A percentile compares a stretch with the other conserved stretches of the same genome.
Conservation (phyloP, 2,329 filamentous ascomycete species). For the Daldinia eschscholtzii region DNA sequence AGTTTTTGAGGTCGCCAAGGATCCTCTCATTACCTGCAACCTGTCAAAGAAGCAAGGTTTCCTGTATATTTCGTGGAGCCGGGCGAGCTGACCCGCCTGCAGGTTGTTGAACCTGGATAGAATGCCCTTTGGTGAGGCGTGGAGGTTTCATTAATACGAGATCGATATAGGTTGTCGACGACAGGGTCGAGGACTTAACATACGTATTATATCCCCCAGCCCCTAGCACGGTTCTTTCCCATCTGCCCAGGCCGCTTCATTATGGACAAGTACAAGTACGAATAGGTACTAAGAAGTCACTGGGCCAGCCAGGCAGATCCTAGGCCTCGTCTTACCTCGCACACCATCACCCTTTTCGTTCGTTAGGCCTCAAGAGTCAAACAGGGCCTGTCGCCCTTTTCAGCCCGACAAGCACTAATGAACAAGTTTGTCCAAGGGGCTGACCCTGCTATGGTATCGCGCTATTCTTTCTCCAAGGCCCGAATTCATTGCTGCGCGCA, state of each 20-base stretch:
- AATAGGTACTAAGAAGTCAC: neutral
- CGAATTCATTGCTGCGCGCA: slow-evolving; percentile 13
- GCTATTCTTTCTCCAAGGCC: neutral
- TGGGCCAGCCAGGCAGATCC: slow-evolving; percentile 16
- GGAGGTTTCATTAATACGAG: slow-evolving; percentile 40
- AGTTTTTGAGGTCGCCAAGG: slow-evolving; percentile 31
- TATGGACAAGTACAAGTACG: slow-evolving; percentile 26
- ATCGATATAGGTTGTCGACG: slow-evolving; percentile 43
- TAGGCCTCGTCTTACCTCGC: slow-evolving; percentile 29
- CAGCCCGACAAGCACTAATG: slow-evolving; percentile 35
- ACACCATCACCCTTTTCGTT: slow-evolving; percentile 28
- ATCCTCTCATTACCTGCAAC: slow-evolving; percentile 39
- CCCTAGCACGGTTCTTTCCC: slow-evolving; percentile 26
- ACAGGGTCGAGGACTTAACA: slow-evolving; percentile 45
- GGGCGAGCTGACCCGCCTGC: slow-evolving; percentile 39
- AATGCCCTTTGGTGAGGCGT: slow-evolving; percentile 36
- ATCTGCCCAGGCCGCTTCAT: slow-evolving; percentile 17
- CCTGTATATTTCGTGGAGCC: slow-evolving; percentile 39
- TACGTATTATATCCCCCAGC: slow-evolving; percentile 37
- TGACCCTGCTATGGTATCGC: slow-evolving; percentile 13
- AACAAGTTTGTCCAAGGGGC: slow-evolving; percentile 15
- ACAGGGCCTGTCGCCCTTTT: slow-evolving; percentile 19
- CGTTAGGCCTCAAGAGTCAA: slow-evolving; percentile 35
- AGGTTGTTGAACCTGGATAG: slow-evolving; percentile 19
- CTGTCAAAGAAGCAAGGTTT: slow-evolving; percentile 28